Base-by-base conservation (phyloP, 495 filamentous ascomycete genomes). In the Monascus purpureus region DNA sequence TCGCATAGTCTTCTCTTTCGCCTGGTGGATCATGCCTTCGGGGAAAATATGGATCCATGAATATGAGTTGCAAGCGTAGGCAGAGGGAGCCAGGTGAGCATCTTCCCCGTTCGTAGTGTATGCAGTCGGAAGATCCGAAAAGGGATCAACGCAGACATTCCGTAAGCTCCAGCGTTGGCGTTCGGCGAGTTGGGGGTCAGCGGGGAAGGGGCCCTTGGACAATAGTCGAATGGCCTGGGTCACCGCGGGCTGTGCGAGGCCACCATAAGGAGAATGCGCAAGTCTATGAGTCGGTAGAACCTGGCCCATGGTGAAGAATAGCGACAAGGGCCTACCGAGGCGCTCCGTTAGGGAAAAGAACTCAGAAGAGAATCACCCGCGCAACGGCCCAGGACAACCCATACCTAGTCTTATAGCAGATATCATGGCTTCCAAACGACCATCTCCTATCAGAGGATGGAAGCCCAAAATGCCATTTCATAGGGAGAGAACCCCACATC, bases 11-110 rank as follows among this genome's bases (percentile, higher is more conserved):
- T 76, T 73, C 18, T 65, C 52, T 2, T 80, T 73, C 35, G 86
- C 73, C 59, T 97, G 90, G 55, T 96, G 87, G 14, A 94, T 81
- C 40, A 77, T 78, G 9, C 85, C 90, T 54, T 97, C 90, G 22
- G 90, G 90, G 57, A 95, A 97, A 26, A 96, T 79, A 55, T 97
- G 90, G 2, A 96, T 60, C 90, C 88, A 95, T 24, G 67, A 65
- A 53, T 80, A 62, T 2, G 75, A 72, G 37, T 70, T 63, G 46
- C 55, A 67, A 14, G 61, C 39, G 58, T 73, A 88, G 29, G 73
- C 77, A 9, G 62, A 58, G 0, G 73, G 59, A 1, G 61, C 48
- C n/a, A 67, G 54, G 22, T 67, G 59, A 2, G 68, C 73, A 45
- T 82, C 77, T 11, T 64, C 51, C 22, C 72, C 55, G 22, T 68